These are phyloP conservation scores for Tolypocladium guangdongense DNA, from an alignment of 2,329 filamentous ascomycete species.

Conservation along the genomic window DNA sequence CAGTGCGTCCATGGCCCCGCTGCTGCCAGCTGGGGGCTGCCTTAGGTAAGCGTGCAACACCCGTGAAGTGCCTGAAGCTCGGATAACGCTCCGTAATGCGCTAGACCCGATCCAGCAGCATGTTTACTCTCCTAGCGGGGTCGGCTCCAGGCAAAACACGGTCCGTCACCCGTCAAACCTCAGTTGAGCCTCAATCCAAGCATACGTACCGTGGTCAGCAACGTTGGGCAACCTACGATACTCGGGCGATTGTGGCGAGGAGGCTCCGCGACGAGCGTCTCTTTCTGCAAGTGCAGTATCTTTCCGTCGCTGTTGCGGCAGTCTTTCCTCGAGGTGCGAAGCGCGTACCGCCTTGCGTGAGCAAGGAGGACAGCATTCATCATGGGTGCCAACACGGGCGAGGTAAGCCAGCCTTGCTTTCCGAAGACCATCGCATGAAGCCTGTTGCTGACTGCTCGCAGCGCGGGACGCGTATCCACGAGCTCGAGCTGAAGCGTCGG, in stretches of 20 bases:
- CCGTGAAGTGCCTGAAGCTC: background rate
- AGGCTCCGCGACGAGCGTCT: background rate
- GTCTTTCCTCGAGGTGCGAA: background rate
- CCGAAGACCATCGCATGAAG: background rate
- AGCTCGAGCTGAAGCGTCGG: constrained; percentile 62
- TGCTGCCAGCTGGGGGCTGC: background rate
- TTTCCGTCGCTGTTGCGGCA: background rate
- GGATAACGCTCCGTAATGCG: background rate
- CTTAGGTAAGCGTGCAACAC: background rate
- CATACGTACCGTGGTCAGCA: background rate
- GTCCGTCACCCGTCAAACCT: constrained; percentile 1
- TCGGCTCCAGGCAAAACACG: constrained; percentile 14
- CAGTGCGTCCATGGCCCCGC: background rate
- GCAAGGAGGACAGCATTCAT: constrained; percentile 3
- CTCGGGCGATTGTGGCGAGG: background rate
- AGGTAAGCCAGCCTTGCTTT: constrained; percentile 12
- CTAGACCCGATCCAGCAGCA: constrained; percentile 15
- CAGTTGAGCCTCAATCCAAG: background rate
- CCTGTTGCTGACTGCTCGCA: constrained; percentile 13
- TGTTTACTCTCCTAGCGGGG: constrained; percentile 17
- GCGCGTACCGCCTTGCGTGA: background rate
- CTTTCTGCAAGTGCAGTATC: background rate
- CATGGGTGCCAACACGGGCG: constrained; percentile 15
- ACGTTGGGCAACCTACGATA: background rate
- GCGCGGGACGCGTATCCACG: constrained; percentile 35